Conservation (phyloP, 169 alveolate species). For the Cryptosporidium ubiquitum region DNA sequence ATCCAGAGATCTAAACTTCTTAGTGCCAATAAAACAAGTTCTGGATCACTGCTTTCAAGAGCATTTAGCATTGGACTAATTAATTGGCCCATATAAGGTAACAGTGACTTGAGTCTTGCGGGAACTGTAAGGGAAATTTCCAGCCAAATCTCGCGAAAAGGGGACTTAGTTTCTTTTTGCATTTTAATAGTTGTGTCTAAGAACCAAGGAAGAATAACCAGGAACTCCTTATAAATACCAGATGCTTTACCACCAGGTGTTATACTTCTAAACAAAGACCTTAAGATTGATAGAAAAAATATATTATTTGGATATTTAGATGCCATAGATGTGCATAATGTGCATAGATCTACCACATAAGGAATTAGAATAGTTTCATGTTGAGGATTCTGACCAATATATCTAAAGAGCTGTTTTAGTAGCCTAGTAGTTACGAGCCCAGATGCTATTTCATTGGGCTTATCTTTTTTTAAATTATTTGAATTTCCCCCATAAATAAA, state of each 20-base stretch:
- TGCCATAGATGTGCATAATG: constrained; percentile 51
- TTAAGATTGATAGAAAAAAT: constrained; percentile 36
- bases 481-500: constrained; percentile 26
- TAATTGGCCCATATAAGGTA: constrained; percentile 71
- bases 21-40: constrained; percentile 75
- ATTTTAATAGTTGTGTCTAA: constrained; percentile 59
- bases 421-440: constrained; percentile 54
- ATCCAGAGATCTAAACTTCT: constrained; percentile 80
- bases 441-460: constrained; percentile 23
- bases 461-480: background rate
- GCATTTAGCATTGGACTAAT: constrained; percentile 67
- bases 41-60: constrained; percentile 68
- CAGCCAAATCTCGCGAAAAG: constrained; percentile 62
- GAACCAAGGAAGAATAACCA: constrained; percentile 68
- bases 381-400: constrained; percentile 71
- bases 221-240: constrained; percentile 66
- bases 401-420: constrained; percentile 66
- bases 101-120: constrained; percentile 65
- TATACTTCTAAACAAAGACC: constrained; percentile 63
- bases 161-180: constrained; percentile 52
- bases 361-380: constrained; percentile 56
- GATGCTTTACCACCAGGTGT: constrained; percentile 75
- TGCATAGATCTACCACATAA: constrained; percentile 47
- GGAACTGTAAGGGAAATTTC: constrained; percentile 71
- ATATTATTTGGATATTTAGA: constrained; percentile 46